These are phyloP conservation scores for Spathaspora arborariae DNA, from an alignment of 805 yeast genomes.

Conservation along the genomic window DNA sequence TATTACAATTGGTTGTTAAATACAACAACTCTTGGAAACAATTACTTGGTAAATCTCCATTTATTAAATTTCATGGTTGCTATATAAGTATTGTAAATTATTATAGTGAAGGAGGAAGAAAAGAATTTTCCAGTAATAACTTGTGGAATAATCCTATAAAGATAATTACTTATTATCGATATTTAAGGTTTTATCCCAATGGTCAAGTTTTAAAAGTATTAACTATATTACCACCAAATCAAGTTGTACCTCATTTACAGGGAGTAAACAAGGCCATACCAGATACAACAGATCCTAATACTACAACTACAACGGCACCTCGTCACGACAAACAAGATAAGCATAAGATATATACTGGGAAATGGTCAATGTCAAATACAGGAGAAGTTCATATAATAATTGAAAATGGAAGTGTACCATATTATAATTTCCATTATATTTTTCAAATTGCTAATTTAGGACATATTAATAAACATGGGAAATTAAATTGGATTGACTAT, in stretches of 20 bases:
- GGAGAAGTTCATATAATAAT: conserved; percentile 48
- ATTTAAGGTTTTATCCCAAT: conserved; percentile 72
- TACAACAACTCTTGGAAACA: conserved; percentile 36
- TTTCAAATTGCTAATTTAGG: conserved; percentile 60
- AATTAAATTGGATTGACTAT: conserved; percentile 67
- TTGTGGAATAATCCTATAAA: conserved; percentile 72
- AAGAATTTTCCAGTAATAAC: conserved; percentile 54
- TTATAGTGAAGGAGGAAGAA: conserved; percentile 75
- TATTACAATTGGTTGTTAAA: conserved; percentile 23
- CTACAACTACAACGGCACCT: not conserved
- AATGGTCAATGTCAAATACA: conserved; percentile 54
- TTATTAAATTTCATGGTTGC: conserved; percentile 74
- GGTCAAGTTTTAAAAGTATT: conserved; percentile 71
- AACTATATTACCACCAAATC: conserved; percentile 66
- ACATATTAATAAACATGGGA: conserved; percentile 55
- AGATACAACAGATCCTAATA: not conserved
- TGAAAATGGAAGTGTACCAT: conserved; percentile 54
- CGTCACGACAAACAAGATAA: not conserved
- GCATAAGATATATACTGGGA: conserved; percentile 44
- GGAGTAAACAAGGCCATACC: conserved; percentile 6
- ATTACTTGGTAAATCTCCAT: conserved; percentile 67
- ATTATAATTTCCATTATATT: conserved; percentile 61
- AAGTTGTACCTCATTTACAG: conserved; percentile 58
- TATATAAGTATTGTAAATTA: conserved; percentile 85
- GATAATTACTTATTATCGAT: conserved; percentile 85